Base-by-base conservation (phyloP, 306 rosid genomes). In the Cucurbita moschata region DNA sequence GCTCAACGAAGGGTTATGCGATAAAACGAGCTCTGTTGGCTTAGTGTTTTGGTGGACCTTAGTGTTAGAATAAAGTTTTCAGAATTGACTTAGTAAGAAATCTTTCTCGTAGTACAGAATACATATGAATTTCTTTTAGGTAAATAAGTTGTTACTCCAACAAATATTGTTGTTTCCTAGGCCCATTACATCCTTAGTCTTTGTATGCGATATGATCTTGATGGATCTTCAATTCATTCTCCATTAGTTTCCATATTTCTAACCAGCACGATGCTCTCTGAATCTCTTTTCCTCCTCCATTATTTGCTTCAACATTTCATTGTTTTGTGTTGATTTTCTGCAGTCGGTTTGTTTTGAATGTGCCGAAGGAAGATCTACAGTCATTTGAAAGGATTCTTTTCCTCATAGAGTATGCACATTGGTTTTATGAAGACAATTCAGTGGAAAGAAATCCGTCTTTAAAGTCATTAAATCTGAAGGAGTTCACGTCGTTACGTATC, bases 341-440 rank as follows among this genome's bases (percentile, higher is more conserved):
- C 95, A 94, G 99, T 71, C 99, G 96, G 8, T 94, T 94, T 80
- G 99, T 94, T 82, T 85, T 94, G 63, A 94, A 94, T 77, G 97
- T 90, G 70, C 96, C 99, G 8, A 82, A 94, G 83, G 99, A 94
- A 87, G 99, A 94, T 80, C 88, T 94, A 63, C 91, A 94, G 76
- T 94, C 99, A 73, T 94, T 94, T 78, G 99, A 94, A 83, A 87
- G 97, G 82, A 86, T 94, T 76, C 84, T 94, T 63, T 94, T 94
- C 78, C 95, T 94, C 0, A 96, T 94, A 86, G 99, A 91, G 86
- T 89, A 91, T 81, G 99, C 99, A 7, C 99, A 94, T 89, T 94
- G 99, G 99, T 94, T 85, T 85, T 89, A 94, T 78, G 99, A 94
- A 78, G 99, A 94, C 82, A 94, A 94, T 77, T 94, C 99, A 18